phyloP scores from a whole-genome alignment of 2,329 filamentous ascomycete species.

The Phoma herbarum region DNA sequence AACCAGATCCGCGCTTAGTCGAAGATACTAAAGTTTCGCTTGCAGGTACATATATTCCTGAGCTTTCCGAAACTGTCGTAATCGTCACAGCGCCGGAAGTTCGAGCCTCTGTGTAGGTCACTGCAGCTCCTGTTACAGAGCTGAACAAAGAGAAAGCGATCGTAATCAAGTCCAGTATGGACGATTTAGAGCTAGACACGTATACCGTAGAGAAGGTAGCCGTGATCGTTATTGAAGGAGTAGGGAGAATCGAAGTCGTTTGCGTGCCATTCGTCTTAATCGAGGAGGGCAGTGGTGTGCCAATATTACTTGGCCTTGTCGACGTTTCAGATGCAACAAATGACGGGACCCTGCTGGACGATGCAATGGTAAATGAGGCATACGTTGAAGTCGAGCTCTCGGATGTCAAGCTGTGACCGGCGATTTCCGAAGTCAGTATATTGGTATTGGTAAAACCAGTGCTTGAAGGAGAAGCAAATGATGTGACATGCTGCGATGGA shows the following conservation, averaged over 20 bases:
- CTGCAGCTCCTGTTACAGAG: slow-evolving; percentile 5
- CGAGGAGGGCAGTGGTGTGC: neutral
- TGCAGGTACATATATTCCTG: slow-evolving; percentile 5
- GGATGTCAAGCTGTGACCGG: neutral
- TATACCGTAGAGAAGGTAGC: slow-evolving; percentile 20
- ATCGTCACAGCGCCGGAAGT: neutral
- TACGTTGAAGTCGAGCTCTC: neutral
- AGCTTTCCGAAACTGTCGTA: neutral
- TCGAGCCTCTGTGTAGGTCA: neutral
- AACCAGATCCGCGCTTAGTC: neutral
- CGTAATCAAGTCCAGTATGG: slow-evolving; percentile 6
- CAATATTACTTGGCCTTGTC: neutral
- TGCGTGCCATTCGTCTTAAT: slow-evolving; percentile 1
- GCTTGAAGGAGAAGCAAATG: neutral
- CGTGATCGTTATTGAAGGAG: neutral
- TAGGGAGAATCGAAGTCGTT: neutral
- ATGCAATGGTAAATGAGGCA: neutral
- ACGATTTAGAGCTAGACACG: slow-evolving; percentile 4
- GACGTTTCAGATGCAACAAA: neutral
- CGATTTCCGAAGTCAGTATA: slow-evolving; percentile 8
- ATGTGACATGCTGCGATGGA: neutral
- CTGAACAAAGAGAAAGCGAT: slow-evolving; percentile 15
- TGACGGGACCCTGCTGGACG: neutral
- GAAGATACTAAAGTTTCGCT: slow-evolving; percentile 10
- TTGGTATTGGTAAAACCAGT: neutral